Conservation (phyloP, 805 yeast species). For the Pichia cephalocereana region DNA sequence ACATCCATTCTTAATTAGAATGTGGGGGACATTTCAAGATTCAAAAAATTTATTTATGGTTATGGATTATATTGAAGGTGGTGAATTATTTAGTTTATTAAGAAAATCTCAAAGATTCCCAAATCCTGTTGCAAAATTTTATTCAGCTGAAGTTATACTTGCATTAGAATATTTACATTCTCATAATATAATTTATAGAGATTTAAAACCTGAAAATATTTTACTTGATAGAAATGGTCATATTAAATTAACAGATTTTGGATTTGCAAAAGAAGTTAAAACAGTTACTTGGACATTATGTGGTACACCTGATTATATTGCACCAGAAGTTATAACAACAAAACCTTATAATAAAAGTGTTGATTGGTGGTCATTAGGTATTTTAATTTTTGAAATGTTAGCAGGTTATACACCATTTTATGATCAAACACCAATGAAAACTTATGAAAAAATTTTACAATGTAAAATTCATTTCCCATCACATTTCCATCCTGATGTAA, state of each 20-base stretch:
- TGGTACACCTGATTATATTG: conserved; percentile 58
- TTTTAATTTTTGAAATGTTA: conserved; percentile 51
- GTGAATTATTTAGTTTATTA: conserved; percentile 47
- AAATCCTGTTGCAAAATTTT: conserved; percentile 54
- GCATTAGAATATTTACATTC: conserved; percentile 52
- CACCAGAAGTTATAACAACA: conserved; percentile 57
- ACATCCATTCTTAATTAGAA: conserved; percentile 50
- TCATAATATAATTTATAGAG: conserved; percentile 51
- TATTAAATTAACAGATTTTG: conserved; percentile 52
- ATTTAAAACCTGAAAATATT: conserved; percentile 54
- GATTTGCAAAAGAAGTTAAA: conserved; percentile 52
- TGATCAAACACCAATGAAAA: conserved; percentile 55
- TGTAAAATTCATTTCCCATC: conserved; percentile 47
- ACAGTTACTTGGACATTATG: conserved; percentile 55
- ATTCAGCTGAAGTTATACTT: conserved; percentile 52
- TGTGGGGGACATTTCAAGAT: conserved; percentile 65
- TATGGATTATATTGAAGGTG: conserved; percentile 60
- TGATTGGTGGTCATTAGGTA: conserved; percentile 61
- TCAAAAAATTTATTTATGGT: conserved; percentile 49
- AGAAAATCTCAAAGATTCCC: conserved; percentile 53
- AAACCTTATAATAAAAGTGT: conserved; percentile 55
- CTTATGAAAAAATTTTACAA: conserved; percentile 48
- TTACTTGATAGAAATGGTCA: conserved; percentile 51
- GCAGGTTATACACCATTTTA: conserved; percentile 56
- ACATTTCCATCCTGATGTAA: conserved; percentile 44